Base-by-base conservation (phyloP, 1,284 basidiomycete species). In the Leccinum brunneo-olivaceum region DNA sequence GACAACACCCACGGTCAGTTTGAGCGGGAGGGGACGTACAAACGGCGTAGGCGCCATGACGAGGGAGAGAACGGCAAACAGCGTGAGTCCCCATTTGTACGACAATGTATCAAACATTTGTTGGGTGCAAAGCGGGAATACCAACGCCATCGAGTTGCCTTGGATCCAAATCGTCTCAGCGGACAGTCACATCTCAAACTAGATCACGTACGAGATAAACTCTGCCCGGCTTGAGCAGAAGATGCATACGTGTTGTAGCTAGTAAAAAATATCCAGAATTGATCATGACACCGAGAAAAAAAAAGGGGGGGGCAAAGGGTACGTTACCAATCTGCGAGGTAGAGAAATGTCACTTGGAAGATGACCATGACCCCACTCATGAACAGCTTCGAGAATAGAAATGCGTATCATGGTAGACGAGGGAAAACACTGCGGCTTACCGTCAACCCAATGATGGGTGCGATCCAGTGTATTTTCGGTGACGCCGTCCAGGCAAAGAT, bases 161-260 rank as follows among this genome's bases (percentile, higher is more conserved):
- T 36, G 2, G 5, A 34, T 27, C n/a, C 1, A 37, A 25, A 27
- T 16, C 14, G 34, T n/a, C n/a, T n/a, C n/a, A n/a, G n/a, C n/a
- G n/a, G n/a, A n/a, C n/a, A n/a, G n/a, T n/a, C n/a, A n/a, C n/a
- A n/a, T n/a, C n/a, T n/a, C n/a, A n/a, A n/a, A n/a, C n/a, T n/a
- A n/a, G n/a, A 8, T 24, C 16, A 66, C 73, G 53, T 65, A 76
- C 84, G 73, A 50, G 71, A 76, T 16, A 89, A 69, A 54, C 77
- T 81, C 57, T 87, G 85, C 0, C 82, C 86, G 0, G 85, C 86
- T 21, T 87, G 66, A 0, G 84, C 85, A 4, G 83, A 86, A 0
- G 82, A 85, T 2, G 87, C 84, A 50, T 79, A 90, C 1, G 77
- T 71, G 0, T 79, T 79, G 52, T 84, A 84, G 54, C 80, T 82